phyloP scores from a whole-genome alignment of 1,139 yeast species.

The Trichomonascaceae sp. region DNA sequence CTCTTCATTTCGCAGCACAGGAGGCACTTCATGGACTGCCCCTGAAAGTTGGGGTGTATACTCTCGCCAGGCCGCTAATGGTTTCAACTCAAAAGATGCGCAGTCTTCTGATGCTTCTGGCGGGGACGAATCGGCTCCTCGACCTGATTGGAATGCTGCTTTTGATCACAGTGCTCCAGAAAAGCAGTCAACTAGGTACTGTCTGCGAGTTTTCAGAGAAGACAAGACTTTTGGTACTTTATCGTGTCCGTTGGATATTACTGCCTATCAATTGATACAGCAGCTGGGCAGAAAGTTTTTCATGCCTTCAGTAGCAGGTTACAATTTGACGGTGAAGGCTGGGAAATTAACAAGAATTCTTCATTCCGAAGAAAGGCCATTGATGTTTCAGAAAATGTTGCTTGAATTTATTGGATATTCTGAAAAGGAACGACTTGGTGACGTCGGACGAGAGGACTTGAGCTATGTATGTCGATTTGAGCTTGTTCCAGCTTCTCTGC shows the following conservation, averaged over 20 bases:
- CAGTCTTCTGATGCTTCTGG: conserved; percentile 4
- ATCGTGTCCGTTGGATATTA: conserved; percentile 66
- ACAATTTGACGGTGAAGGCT: conserved; percentile 70
- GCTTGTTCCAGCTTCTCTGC: conserved; percentile 59
- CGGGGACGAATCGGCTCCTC: conserved; percentile 15
- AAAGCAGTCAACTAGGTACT: conserved; percentile 30
- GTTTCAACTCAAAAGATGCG: conserved; percentile 10
- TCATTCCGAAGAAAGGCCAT: conserved; percentile 68
- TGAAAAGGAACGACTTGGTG: conserved; percentile 66
- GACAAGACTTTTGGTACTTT: conserved; percentile 82
- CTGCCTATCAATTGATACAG: conserved; percentile 67
- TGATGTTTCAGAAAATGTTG: conserved; percentile 68
- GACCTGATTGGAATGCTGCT: conserved; percentile 14
- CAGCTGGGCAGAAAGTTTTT: conserved; percentile 72
- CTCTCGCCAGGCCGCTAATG: conserved; percentile 13
- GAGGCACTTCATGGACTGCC: conserved; percentile 47
- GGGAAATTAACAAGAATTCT: conserved; percentile 76
- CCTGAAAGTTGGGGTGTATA: conserved; percentile 76
- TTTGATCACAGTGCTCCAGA: conserved; percentile 13
- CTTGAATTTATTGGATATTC: conserved; percentile 75
- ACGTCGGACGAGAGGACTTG: conserved; percentile 81
- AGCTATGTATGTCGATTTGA: conserved; percentile 82
- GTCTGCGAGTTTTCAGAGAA: conserved; percentile 65
- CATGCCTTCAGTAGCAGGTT: conserved; percentile 61
- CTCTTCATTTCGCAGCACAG: conserved; percentile 8